Percentiles rank a stretch among this genome's conserved stretches.
phyloP scores from a whole-genome alignment of 2,329 filamentous ascomycete genomes.

The Talaromyces islandicus region DNA sequence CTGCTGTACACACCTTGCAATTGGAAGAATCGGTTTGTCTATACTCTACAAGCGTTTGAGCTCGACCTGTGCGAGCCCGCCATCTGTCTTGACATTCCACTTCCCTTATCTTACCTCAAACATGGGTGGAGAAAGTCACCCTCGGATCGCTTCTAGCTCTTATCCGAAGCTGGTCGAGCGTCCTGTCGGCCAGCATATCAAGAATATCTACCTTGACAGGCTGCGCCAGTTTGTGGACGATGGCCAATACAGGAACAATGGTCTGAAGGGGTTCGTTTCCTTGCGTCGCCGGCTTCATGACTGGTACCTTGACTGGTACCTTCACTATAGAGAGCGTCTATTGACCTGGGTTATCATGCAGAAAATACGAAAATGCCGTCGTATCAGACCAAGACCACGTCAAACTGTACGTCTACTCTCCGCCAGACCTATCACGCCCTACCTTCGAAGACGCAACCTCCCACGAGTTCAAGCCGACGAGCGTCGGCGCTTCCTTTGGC shows the following conservation, averaged over 20 bases:
- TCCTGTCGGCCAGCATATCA: slow-evolving; percentile 71
- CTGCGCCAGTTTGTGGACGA: slow-evolving; percentile 72
- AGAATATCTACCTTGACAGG: slow-evolving; percentile 76
- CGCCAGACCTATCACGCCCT: slow-evolving; percentile 71
- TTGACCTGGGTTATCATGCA: slow-evolving; percentile 23
- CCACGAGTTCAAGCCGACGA: slow-evolving; percentile 69
- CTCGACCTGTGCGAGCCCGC: not conserved
- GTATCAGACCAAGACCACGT: slow-evolving; percentile 68
- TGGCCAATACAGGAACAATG: slow-evolving; percentile 72
- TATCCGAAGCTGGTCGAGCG: slow-evolving; percentile 47
- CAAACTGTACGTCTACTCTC: slow-evolving; percentile 79
- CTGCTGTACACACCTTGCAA: not conserved
- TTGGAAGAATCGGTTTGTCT: not conserved
- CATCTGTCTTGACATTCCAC: not conserved
- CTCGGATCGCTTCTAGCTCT: slow-evolving; percentile 27
- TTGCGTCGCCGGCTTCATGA: not conserved
- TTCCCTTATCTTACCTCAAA: slow-evolving; percentile 4
- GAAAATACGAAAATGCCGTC: slow-evolving; percentile 66
- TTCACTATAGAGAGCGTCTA: not conserved
- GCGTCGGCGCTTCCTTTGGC: slow-evolving; percentile 74
- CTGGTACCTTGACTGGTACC: slow-evolving; percentile 1
- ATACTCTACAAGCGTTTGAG: not conserved
- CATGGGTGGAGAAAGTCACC: slow-evolving; percentile 34
- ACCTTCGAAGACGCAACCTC: slow-evolving; percentile 76
- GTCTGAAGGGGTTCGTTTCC: slow-evolving; percentile 60